phyloP scores from a whole-genome alignment of 768 basidiomycete genomes.

The Phanerochaete sordida region DNA sequence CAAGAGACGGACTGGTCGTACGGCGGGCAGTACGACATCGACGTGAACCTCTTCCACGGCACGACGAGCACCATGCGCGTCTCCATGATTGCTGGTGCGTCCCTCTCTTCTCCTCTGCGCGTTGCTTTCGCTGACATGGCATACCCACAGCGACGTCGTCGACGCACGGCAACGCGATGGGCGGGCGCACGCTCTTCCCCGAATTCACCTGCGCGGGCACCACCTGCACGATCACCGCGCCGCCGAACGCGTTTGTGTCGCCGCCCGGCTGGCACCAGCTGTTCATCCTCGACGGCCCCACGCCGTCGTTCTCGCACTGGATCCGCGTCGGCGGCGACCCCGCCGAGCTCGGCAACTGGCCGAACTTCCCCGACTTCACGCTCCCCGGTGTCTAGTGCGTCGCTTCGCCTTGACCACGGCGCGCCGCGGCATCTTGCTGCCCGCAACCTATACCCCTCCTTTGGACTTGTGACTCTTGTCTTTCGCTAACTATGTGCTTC shows the following conservation, averaged over 20 bases:
- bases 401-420: no score
- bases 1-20: slow-evolving; percentile 61
- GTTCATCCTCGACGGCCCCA: slow-evolving; percentile 75
- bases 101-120: background rate
- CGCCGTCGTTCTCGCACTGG: slow-evolving; percentile 72
- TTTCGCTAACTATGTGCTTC: no score
- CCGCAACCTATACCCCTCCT: background rate
- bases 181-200: slow-evolving; percentile 69
- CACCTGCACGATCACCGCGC: slow-evolving; percentile 74
- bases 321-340: slow-evolving; percentile 82
- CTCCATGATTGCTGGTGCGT: slow-evolving; percentile 64
- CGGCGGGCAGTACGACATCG: slow-evolving; percentile 50
- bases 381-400: slow-evolving; percentile 49
- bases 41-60: slow-evolving; percentile 34
- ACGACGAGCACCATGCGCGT: slow-evolving; percentile 47
- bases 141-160: slow-evolving; percentile 62
- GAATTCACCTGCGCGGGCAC: slow-evolving; percentile 65
- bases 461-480: background rate
- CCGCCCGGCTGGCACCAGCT: slow-evolving; percentile 79
- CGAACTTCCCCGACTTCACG: slow-evolving; percentile 62
- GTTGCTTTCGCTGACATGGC: slow-evolving; percentile 9
- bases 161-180: slow-evolving; percentile 78
- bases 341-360: slow-evolving; percentile 68
- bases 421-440: no score
- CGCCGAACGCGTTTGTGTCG: slow-evolving; percentile 62